Base-by-base conservation (phyloP, 345 rosid species). In the Mangifera indica region DNA sequence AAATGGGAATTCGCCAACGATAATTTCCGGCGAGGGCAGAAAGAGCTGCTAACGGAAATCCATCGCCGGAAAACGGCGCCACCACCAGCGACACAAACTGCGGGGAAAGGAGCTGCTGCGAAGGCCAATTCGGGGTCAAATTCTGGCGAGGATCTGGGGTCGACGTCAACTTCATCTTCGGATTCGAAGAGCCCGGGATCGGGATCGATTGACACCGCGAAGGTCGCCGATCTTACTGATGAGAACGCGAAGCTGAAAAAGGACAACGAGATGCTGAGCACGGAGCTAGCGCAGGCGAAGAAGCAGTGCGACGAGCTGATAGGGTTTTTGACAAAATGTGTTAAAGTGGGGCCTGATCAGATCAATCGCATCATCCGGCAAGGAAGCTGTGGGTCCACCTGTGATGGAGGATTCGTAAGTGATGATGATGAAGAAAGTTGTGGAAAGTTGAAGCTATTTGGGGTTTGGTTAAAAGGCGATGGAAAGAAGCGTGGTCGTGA, bases 1-100 rank as follows among this genome's bases (percentile, higher is more conserved):
- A 91, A 91, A 84, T 89, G 97, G 97, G 97, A 91, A 59, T 91
- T 91, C 45, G 88, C 89, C 14, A 91, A 91, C 81, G 92, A 91
- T 37, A 68, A 84, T 72, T 91, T 91, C 83, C 79, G 80, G 21
- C 80, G 83, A 73, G 97, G 85, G 51, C 79, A 83, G 3, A 87
- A 77, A 25, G 89, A 89, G 21, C 80, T 84, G 15, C 60, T 88
- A 29, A 29, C 84, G 7, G 89, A 81, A 17, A 87, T 89, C 52
- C 80, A 84, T 2, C 86, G 89, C 22, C 88, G 98, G 11, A 92
- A 92, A 45, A 53, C 93, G n/a, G 81, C 73, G 13, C 18, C 69
- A 1, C n/a, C 77, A 52, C 37, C 80, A 26, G 74, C 77, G 13
- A 46, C 59, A 7, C 73, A 57, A 3, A 25, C 70, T 6, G 63